Evolutionary conservation across 176 grass and related monocot species (phyloP).

Genomic region (Saccharum officinarum): DNA sequence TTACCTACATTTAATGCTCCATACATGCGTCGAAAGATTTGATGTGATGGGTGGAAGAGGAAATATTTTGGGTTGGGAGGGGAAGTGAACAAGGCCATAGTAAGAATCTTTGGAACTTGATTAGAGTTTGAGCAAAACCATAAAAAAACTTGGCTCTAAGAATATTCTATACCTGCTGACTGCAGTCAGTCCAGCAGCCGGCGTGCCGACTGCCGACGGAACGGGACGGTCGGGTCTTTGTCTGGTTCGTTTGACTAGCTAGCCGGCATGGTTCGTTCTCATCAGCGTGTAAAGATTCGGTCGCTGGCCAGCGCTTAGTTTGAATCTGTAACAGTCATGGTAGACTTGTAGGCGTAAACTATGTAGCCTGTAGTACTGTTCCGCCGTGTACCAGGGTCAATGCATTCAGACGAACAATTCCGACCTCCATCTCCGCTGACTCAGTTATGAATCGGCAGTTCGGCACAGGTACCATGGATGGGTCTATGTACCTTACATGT

Average conservation of each 20-base stretch:
- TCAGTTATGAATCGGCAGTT: not conserved
- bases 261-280: too few species aligned
- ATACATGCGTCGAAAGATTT: too few species aligned
- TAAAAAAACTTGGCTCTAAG: not conserved
- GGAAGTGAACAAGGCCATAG: too few species aligned
- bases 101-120: not conserved
- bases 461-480: too few species aligned
- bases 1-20: too few species aligned
- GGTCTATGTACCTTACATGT: not conserved
- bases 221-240: not conserved
- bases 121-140: not conserved
- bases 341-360: not conserved
- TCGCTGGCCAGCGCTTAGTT: not conserved
- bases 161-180: too few species aligned
- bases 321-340: not conserved
- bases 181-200: too few species aligned
- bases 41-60: too few species aligned
- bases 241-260: not conserved
- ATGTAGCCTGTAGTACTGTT: not conserved
- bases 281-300: too few species aligned
- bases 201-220: not conserved
- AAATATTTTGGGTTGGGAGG: too few species aligned
- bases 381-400: not conserved
- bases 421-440: not conserved
- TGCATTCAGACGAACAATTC: slow-evolving; percentile 4